A percentile compares a stretch with the other conserved stretches of the same genome.
Evolutionary conservation across 306 rosid species (phyloP).

Genomic region (Ziziphus jujuba): DNA sequence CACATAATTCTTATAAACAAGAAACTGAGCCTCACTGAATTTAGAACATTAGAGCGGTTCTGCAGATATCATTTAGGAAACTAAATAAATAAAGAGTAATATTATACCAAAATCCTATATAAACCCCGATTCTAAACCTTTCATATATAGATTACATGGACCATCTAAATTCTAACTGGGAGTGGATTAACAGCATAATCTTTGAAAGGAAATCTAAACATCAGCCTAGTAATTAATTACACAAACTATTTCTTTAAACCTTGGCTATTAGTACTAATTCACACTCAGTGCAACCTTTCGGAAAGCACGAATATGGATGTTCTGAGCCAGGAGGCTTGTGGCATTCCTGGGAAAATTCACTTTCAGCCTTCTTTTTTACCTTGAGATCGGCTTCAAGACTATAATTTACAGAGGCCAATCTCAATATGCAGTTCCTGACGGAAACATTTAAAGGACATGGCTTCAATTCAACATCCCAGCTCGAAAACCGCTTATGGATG

Average conservation of each 20-base stretch:
- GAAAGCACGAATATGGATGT: background rate
- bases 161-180: slow-evolving; percentile 7
- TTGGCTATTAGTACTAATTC: slow-evolving; percentile 4
- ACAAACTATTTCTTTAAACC: slow-evolving; percentile 14
- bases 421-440: slow-evolving; percentile 11
- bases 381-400: slow-evolving; percentile 13
- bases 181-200: background rate
- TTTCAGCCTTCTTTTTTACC: slow-evolving; percentile 13
- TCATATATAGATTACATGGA: slow-evolving; percentile 4
- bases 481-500: background rate
- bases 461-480: background rate
- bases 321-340: background rate
- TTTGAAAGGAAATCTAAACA: slow-evolving; percentile 9
- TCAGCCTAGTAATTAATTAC: slow-evolving; percentile 36
- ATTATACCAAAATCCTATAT: background rate
- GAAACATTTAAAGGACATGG: slow-evolving; percentile 18
- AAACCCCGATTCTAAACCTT: background rate
- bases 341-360: slow-evolving; percentile 9
- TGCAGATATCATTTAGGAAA: too few species aligned
- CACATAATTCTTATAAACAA: background rate
- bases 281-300: background rate
- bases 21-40: background rate
- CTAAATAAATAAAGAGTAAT: background rate
- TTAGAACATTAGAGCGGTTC: too few species aligned
- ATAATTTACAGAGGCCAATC: slow-evolving; percentile 26